Evolutionary conservation across 2,329 filamentous ascomycete genomes (phyloP), one percentile per base, ranked within the genome.

Genomic region (Colletotrichum sp.): DNA sequence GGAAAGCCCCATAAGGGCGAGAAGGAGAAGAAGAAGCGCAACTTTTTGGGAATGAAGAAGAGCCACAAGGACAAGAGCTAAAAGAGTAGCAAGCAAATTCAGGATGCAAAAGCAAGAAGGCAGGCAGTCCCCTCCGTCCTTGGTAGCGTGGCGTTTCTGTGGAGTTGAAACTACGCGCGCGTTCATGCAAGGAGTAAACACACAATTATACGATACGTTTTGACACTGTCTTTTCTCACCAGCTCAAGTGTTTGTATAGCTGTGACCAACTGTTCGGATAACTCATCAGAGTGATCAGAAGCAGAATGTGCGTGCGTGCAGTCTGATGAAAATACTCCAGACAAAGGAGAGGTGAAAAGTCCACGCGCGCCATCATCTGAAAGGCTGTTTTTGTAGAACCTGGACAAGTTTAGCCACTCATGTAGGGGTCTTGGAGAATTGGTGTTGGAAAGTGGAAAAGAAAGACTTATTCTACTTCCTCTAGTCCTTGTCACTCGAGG

Each of bases 1-100:
- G 81, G 85, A 6, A 90, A 88, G 78, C 81, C 84, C 8, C 86
- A 87, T 66, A 92, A 92, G 83, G 79, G 84, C 22, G 89, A 91
- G 80, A 93, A 93, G 85, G 89, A 91, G 80, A 93, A 93, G 85
- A 93, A 92, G 87, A 90, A 87, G 81, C 86, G 90, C 69, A 89
- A 90, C 75, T 89, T 91, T 77, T 84, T 92, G 73, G 88, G 89
- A 32, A 87, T 91, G 79, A 92, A 92, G 84, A 93, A 94, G 82
- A 87, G 65, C 30, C 70, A 68, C 71, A 80, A 79, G 64, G 76
- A 76, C 56, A 74, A 76, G 65, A 60, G 58, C 39, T 70, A 43
- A 52, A 58, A 25, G 13, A 15, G 65, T 56, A 27, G 48, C n/a
- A 56, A 39, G 56, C 43, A 52, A 43, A 48, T n/a, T 25, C 43